These are phyloP conservation scores for Entomortierella parvispora DNA, from an alignment of 192 early-diverging fungal species.

Conservation along the genomic window DNA sequence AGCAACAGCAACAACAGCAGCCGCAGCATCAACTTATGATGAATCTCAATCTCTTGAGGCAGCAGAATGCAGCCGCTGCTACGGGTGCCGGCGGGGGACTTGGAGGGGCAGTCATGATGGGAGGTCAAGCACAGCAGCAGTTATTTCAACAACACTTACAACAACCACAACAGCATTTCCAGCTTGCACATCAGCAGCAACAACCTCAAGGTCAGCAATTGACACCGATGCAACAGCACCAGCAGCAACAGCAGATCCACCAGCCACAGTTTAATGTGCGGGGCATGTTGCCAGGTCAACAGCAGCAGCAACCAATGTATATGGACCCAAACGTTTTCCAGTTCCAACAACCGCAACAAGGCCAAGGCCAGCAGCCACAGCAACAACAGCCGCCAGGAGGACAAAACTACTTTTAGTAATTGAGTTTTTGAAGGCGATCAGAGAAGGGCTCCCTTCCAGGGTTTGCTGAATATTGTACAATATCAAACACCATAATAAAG, in stretches of 20 bases:
- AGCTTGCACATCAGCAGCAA: no score
- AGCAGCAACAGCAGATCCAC: no score
- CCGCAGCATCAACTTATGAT: not conserved
- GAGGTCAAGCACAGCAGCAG: not conserved
- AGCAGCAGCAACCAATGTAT: constrained; percentile 3
- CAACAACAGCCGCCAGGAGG: no score
- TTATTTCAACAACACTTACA: not conserved
- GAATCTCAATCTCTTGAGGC: not conserved
- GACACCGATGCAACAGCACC: not conserved
- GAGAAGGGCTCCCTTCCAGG: no score
- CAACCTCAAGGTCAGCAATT: not conserved
- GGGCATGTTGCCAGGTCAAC: not conserved
- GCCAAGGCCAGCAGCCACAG: no score
- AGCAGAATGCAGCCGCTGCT: not conserved
- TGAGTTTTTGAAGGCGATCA: no score
- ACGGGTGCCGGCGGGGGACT: not conserved
- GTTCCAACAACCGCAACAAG: constrained; percentile 8
- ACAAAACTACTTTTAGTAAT: no score
- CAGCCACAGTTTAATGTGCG: no score
- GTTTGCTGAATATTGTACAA: no score
- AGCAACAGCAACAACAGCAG: constrained; percentile 4
- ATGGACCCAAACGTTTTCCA: constrained; percentile 1
- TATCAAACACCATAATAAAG: no score
- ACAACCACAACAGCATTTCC: constrained; percentile 6
- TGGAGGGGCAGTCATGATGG: no score